Evolutionary conservation across 2,329 filamentous ascomycete species (phyloP).

Genomic region (Dichotomopilus funicola): DNA sequence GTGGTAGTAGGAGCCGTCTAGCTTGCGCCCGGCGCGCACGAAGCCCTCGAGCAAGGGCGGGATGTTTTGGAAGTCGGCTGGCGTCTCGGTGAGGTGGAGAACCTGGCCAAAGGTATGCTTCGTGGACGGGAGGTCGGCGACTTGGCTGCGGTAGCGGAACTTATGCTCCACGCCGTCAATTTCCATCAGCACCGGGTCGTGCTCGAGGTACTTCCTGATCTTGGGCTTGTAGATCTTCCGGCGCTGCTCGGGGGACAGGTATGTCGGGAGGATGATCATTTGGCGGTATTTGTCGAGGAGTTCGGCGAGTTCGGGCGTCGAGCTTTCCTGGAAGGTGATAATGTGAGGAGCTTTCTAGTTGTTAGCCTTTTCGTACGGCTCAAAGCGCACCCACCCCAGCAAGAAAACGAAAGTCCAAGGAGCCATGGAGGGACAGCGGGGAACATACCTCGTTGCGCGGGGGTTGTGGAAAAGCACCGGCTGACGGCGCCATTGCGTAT

Average conservation of each 20-base stretch:
- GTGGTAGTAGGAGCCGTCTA: conserved; percentile 30
- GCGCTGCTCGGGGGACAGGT: conserved; percentile 48
- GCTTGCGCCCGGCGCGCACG: conserved; percentile 35
- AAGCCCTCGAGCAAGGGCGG: conserved; percentile 44
- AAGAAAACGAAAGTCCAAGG: too few relatives aligned
- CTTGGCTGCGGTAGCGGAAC: conserved; percentile 42
- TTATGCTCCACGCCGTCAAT: conserved; percentile 50
- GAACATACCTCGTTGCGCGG: too few relatives aligned
- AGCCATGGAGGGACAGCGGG: too few relatives aligned
- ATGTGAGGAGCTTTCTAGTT: conserved; percentile 25
- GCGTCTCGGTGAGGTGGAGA: conserved; percentile 40
- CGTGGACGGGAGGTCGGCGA: conserved; percentile 38
- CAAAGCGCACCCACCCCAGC: too few relatives aligned
- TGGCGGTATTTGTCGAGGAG: conserved; percentile 48
- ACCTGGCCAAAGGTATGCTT: conserved; percentile 33
- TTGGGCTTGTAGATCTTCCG: conserved; percentile 45
- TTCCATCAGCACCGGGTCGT: conserved; percentile 52
- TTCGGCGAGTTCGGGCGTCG: conserved; percentile 47
- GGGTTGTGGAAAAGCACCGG: too few relatives aligned
- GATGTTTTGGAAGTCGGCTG: conserved; percentile 48
- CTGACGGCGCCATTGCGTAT: too few relatives aligned
- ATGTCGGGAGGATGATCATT: conserved; percentile 55
- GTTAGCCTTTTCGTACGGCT: too few relatives aligned
- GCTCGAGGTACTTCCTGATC: conserved; percentile 42
- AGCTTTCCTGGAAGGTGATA: conserved; percentile 44